phyloP scores from a whole-genome alignment of 805 yeast species.

The Priceomyces fermenticarens region DNA sequence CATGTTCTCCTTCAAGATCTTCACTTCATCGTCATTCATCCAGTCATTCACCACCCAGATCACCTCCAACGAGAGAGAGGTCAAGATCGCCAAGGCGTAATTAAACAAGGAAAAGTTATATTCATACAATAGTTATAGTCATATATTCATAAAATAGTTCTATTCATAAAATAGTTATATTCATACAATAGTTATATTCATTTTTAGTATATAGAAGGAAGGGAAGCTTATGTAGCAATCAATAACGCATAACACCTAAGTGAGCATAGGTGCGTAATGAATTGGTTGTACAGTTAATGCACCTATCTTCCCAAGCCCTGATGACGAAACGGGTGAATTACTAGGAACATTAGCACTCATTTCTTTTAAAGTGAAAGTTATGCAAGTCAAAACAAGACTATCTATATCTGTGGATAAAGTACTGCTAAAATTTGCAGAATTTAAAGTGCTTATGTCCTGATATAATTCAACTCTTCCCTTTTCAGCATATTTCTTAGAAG shows the following conservation, averaged over 20 bases:
- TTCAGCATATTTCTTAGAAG: conserved; percentile 26
- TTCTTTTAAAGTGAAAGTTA: conserved; percentile 32
- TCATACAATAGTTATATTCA: no score
- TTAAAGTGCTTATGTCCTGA: conserved; percentile 20
- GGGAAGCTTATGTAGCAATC: neutral
- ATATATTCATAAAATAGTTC: no score
- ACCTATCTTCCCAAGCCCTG: neutral
- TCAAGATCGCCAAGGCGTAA: conserved; percentile 38
- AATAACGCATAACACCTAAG: neutral
- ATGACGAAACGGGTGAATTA: neutral
- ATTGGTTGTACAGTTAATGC: neutral
- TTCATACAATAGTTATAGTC: no score
- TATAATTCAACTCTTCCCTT: conserved; percentile 33
- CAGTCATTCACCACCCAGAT: conserved; percentile 10
- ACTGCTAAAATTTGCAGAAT: conserved; percentile 12
- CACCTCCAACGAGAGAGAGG: conserved; percentile 33
- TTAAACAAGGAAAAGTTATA: conserved; percentile 3
- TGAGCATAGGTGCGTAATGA: conserved; percentile 2
- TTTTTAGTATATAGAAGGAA: neutral
- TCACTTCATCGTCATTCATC: conserved; percentile 21
- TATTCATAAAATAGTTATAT: no score
- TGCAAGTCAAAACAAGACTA: conserved; percentile 27
- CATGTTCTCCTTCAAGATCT: conserved; percentile 30
- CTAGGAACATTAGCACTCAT: conserved; percentile 18
- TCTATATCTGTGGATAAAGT: conserved; percentile 32